These are phyloP conservation scores for Fagopyrum tataricum DNA, from an alignment of 148 eudicot genomes.

Conservation along the genomic window DNA sequence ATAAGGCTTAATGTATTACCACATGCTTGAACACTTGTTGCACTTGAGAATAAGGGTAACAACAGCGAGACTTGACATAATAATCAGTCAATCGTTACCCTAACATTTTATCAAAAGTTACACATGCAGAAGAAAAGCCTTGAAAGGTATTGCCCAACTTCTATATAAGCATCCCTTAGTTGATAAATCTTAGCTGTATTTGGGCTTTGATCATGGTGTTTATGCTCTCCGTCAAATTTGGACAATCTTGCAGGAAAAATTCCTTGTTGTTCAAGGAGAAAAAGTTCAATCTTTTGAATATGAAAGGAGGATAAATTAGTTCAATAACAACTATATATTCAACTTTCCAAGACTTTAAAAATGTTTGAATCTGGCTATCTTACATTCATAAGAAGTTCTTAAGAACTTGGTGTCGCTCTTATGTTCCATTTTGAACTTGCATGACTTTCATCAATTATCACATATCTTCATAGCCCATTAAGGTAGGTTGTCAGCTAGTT, in stretches of 20 bases:
- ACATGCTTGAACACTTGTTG: constrained; percentile 96
- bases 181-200: constrained; percentile 51
- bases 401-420: constrained; percentile 50
- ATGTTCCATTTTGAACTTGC: constrained; percentile 42
- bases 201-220: constrained; percentile 40
- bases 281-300: constrained; percentile 83
- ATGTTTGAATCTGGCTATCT: constrained; percentile 45
- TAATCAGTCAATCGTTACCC: constrained; percentile 75
- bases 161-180: constrained; percentile 69
- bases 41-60: constrained; percentile 90
- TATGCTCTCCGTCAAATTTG: constrained; percentile 54
- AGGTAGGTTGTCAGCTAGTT: no score
- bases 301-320: constrained; percentile 18
- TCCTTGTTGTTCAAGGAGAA: constrained; percentile 89
- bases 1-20: constrained; percentile 35
- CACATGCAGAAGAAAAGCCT: constrained; percentile 72
- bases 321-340: neutral
- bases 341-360: neutral
- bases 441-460: no score
- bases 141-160: constrained; percentile 63
- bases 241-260: constrained; percentile 58
- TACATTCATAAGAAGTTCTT: constrained; percentile 72
- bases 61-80: constrained; percentile 87
- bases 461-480: no score
- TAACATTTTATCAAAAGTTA: constrained; percentile 78